Percentiles rank a stretch among this genome's conserved stretches.
Conservation (phyloP, 1,284 basidiomycete genomes). For the Tilletia indica region DNA sequence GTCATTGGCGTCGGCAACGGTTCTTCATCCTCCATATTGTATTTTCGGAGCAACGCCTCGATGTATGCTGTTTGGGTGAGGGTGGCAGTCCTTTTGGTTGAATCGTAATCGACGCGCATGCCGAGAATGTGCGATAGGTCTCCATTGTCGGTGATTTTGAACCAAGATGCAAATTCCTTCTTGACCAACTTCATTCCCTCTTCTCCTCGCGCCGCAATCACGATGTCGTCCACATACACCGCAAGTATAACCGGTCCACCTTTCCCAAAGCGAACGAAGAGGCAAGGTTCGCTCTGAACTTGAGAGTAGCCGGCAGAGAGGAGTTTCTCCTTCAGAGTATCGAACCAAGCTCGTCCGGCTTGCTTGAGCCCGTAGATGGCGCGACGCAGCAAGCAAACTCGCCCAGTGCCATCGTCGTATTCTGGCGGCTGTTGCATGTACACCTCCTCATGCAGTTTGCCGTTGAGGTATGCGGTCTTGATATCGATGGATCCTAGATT, state of each 20-base stretch:
- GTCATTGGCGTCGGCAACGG: neutral
- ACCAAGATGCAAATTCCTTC: neutral
- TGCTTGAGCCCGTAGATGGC: neutral
- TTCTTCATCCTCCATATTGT: neutral
- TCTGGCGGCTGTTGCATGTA: conserved; percentile 56
- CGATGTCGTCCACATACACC: neutral
- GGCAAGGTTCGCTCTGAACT: neutral
- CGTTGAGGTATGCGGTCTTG: conserved; percentile 51
- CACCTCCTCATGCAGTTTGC: conserved; percentile 57
- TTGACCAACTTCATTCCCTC: neutral
- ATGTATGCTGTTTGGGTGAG: conserved; percentile 4
- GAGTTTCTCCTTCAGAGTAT: neutral
- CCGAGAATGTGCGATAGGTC: neutral
- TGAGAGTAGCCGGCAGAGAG: neutral
- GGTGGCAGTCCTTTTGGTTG: neutral
- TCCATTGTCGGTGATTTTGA: conserved; percentile 6
- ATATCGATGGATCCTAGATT: conserved; percentile 59
- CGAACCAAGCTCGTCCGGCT: neutral
- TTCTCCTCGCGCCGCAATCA: neutral
- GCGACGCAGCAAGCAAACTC: neutral
- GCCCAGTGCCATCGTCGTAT: conserved; percentile 19
- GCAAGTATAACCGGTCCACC: neutral
- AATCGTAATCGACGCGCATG: neutral
- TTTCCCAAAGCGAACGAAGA: neutral
- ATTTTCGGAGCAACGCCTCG: neutral